phyloP scores from a whole-genome alignment of 441 rosid genomes.

The Manihot esculenta region DNA sequence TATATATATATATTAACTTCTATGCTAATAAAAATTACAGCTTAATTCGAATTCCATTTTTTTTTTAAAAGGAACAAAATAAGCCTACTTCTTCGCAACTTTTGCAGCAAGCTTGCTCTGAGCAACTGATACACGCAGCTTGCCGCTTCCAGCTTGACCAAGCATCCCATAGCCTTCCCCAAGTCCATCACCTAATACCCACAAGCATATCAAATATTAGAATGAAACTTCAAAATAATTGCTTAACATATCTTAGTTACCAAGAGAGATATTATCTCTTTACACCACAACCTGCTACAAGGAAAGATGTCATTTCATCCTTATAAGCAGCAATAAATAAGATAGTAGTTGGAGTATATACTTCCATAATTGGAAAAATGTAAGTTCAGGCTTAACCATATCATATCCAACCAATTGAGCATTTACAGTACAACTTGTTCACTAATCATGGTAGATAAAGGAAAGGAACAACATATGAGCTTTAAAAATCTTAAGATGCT shows the following conservation, averaged over 20 bases:
- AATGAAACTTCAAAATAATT: background rate
- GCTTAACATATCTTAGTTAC: background rate
- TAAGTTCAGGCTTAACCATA: background rate
- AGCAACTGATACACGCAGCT: slow-evolving; percentile 78
- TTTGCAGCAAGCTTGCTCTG: slow-evolving; percentile 91
- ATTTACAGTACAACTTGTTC: background rate
- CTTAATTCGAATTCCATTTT: background rate
- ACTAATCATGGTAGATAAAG: background rate
- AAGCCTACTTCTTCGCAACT: slow-evolving; percentile 79
- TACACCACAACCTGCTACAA: background rate
- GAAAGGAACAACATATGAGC: background rate
- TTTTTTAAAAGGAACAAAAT: background rate
- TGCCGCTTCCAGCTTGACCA: slow-evolving; percentile 98
- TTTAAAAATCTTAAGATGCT: background rate
- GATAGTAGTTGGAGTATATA: too few species aligned
- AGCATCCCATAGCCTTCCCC: slow-evolving; percentile 99
- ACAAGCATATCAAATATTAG: slow-evolving; percentile 11
- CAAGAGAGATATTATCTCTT: background rate
- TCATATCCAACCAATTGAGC: background rate
- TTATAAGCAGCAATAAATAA: background rate
- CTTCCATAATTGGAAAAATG: background rate
- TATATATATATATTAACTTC: background rate
- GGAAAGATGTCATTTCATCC: too few species aligned
- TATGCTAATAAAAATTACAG: background rate
- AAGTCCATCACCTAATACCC: slow-evolving; percentile 78